Conservation (phyloP, 352 stramenopile genomes). For the Ochromonadaceae sp. region DNA sequence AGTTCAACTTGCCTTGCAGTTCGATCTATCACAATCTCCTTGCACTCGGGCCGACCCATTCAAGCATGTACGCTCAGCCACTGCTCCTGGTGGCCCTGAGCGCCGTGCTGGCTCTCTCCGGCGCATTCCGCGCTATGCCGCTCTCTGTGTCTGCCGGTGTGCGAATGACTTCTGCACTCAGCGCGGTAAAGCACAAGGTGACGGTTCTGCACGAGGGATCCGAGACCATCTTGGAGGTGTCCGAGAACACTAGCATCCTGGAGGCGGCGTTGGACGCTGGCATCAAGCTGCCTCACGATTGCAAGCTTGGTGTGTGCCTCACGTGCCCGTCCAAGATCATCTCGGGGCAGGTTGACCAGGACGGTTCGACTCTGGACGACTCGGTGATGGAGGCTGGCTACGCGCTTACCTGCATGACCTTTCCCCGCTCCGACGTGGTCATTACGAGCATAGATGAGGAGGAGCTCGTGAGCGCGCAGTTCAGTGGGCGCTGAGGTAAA, state of each 20-base stretch:
- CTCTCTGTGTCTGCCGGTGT: no score
- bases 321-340: constrained; percentile 33
- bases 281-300: constrained; percentile 35
- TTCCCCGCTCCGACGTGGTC: constrained; percentile 25
- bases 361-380: constrained; percentile 31
- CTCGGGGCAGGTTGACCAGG: constrained; percentile 31
- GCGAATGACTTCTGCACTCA: no score
- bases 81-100: no score
- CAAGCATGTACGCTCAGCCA: no score
- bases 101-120: no score
- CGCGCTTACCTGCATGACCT: constrained; percentile 33
- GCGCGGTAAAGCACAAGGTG: no score
- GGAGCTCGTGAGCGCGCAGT: constrained; percentile 32
- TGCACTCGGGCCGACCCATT: no score
- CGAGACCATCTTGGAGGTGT: constrained; percentile 22
- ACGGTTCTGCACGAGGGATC: constrained; percentile 31
- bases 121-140: no score
- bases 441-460: constrained; percentile 31
- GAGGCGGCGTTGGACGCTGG: constrained; percentile 34
- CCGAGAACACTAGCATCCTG: constrained; percentile 27
- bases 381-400: constrained; percentile 29
- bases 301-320: constrained; percentile 34
- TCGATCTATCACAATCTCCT: no score
- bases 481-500: constrained; percentile 19
- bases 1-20: no score